Conservation (phyloP, 1,139 yeast species). For the Candida pseudocylindracea region DNA sequence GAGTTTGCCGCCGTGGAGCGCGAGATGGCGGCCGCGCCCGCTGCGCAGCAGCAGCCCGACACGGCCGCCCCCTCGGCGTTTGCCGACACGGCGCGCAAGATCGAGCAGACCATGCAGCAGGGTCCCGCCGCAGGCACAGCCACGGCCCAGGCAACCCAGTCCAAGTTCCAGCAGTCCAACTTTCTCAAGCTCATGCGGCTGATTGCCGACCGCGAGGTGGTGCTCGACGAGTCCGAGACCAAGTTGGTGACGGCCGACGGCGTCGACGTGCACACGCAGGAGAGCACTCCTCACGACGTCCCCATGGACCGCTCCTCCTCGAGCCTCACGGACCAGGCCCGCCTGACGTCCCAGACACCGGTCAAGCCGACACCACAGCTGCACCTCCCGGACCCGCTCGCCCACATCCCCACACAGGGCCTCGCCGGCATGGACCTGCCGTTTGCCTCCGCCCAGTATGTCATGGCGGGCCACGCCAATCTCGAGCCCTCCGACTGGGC, state of each 20-base stretch:
- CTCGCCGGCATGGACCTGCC: too few species aligned
- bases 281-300: constrained; percentile 3
- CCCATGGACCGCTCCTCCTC: constrained; percentile 2
- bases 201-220: constrained; percentile 15
- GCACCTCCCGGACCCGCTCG: constrained; percentile 21
- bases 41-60: too few species aligned
- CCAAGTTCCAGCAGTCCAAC: constrained; percentile 15
- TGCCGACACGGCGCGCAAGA: constrained; percentile 18
- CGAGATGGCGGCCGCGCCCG: too few species aligned
- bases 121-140: constrained; percentile 3
- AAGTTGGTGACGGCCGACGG: constrained; percentile 11
- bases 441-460: too few species aligned
- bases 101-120: constrained; percentile 12
- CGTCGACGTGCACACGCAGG: constrained; percentile 4
- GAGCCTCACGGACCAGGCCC: background rate
- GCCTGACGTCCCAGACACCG: background rate
- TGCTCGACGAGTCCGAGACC: constrained; percentile 13
- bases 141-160: constrained; percentile 8
- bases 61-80: constrained; percentile 5
- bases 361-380: constrained; percentile 4
- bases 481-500: too few species aligned
- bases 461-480: too few species aligned
- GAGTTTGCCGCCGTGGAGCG: too few species aligned
- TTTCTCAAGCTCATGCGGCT: constrained; percentile 19
- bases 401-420: constrained; percentile 9